Evolutionary conservation across 306 rosid species (phyloP).

Genomic region (Luffa aegyptiaca): DNA sequence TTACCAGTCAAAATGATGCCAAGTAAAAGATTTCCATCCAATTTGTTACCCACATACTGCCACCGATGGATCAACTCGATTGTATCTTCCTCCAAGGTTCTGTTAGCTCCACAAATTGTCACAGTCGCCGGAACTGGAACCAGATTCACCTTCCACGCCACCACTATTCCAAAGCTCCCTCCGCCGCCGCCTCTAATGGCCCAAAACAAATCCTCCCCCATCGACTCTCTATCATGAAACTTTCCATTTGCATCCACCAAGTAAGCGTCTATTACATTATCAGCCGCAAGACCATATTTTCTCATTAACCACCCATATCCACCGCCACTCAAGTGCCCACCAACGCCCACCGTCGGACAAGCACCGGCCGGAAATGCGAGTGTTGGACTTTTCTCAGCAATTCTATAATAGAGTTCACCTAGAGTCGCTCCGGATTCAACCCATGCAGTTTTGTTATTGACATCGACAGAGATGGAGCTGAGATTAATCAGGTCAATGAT

Average conservation of each 20-base stretch:
- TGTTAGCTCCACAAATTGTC: neutral
- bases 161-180: neutral
- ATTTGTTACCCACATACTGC: neutral
- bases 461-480: neutral
- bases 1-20: neutral
- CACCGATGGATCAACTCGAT: neutral
- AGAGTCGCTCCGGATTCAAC: neutral
- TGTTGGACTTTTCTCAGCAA: neutral
- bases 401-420: neutral
- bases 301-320: neutral
- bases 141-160: neutral
- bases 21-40: neutral
- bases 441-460: neutral
- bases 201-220: conserved; percentile 1
- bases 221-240: neutral
- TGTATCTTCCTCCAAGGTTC: neutral
- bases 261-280: neutral
- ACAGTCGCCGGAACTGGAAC: neutral
- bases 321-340: neutral
- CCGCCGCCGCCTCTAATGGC: conserved; percentile 2
- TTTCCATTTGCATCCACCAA: neutral
- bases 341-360: neutral
- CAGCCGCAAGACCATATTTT: neutral
- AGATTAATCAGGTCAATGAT: neutral
- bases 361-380: neutral